Conservation (phyloP, 306 rosid genomes). For the Hippophae gyantsensis region DNA sequence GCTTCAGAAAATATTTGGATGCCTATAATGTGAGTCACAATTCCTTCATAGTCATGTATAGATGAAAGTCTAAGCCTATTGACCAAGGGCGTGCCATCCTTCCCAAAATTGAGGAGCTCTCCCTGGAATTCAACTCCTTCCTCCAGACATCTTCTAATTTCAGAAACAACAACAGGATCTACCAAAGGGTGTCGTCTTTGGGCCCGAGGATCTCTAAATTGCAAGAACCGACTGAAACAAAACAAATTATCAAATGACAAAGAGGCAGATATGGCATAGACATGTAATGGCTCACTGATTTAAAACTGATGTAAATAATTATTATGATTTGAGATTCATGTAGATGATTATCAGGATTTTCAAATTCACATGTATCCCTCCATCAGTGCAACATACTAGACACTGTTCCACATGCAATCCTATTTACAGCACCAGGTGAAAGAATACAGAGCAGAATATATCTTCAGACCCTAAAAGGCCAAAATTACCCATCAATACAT, state of each 20-base stretch:
- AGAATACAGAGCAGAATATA: too few species aligned
- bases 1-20: conserved; percentile 84
- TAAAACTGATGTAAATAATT: too few species aligned
- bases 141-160: conserved; percentile 83
- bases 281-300: too few species aligned
- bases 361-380: too few species aligned
- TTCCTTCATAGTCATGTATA: conserved; percentile 78
- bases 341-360: too few species aligned
- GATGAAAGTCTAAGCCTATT: conserved; percentile 73
- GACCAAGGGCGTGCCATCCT: conserved; percentile 86
- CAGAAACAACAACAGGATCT: conserved; percentile 94
- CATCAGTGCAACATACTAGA: too few species aligned
- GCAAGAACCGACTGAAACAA: conserved; percentile 85
- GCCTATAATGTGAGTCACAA: conserved; percentile 77
- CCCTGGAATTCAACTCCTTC: conserved; percentile 88
- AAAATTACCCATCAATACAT: too few species aligned
- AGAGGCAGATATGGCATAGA: too few species aligned
- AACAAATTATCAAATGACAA: not conserved
- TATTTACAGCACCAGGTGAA: too few species aligned
- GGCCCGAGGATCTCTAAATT: conserved; percentile 84
- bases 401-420: too few species aligned
- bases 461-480: too few species aligned
- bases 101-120: conserved; percentile 85
- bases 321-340: too few species aligned
- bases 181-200: conserved; percentile 93